phyloP scores from a whole-genome alignment of 495 filamentous ascomycete genomes.

The Sphaerosporella brunnea region DNA sequence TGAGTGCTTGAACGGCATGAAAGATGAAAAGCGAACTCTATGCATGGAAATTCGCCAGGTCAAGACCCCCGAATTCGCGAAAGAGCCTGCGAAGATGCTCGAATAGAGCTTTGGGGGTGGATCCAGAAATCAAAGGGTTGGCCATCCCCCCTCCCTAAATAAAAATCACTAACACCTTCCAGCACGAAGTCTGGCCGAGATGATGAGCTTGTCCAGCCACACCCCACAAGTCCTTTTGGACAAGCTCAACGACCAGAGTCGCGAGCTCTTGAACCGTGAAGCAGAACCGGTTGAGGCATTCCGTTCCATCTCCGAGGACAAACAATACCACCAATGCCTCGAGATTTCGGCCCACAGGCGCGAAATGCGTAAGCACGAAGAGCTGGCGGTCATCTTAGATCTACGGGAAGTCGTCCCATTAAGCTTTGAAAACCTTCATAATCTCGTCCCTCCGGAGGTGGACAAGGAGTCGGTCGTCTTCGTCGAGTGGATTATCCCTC shows the following conservation, averaged over 20 bases:
- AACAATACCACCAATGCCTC: background rate
- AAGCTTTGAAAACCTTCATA: background rate
- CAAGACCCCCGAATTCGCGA: no score
- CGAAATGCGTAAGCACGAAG: background rate
- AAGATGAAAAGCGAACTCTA: no score
- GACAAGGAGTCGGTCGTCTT: background rate
- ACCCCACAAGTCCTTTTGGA: background rate
- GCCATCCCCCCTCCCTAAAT: background rate
- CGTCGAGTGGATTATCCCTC: background rate
- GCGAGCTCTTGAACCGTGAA: background rate
- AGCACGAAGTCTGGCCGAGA: background rate
- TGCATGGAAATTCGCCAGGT: no score
- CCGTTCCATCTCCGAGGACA: background rate
- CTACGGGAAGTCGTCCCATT: background rate
- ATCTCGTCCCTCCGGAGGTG: background rate
- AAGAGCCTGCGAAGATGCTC: no score
- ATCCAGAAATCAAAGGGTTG: background rate
- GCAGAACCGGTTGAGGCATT: background rate
- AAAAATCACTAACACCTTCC: background rate
- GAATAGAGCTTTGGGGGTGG: background rate
- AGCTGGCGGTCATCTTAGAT: background rate
- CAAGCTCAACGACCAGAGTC: background rate
- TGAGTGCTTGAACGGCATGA: no score
- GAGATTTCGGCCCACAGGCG: background rate
- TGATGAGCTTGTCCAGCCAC: background rate